Evolutionary conservation across 306 rosid genomes (phyloP), one percentile per base, ranked within the genome.

Genomic region (Cucurbita moschata): DNA sequence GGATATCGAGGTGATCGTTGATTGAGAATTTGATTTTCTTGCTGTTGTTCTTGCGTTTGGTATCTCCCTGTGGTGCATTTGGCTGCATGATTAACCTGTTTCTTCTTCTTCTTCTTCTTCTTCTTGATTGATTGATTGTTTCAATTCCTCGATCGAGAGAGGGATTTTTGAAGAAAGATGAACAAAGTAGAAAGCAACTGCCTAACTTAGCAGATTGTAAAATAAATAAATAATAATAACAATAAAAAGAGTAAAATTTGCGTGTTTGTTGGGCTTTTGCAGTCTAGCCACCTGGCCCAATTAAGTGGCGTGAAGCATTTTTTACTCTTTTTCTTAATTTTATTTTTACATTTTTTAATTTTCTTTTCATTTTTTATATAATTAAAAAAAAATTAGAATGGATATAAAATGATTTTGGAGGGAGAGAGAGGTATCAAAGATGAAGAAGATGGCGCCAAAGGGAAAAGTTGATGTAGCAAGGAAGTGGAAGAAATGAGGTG

Each of bases 1-100:
- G 96, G 69, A 94, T 85, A 80, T 94, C 98, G 38, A 88, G 53
- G 88, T 90, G 86, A 90, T 94, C 96, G 87, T 94, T 93, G 80
- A 93, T 87, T 84, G 67, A 84, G 73, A 88, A 88, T 82, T 77
- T 80, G 44, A 15, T 79, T 23, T 77, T 78, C 75, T 18, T 43
- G 7, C 37, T 76, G 71, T 79, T 38, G 70, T 18, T 68, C 85
- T 15, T 30, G 35, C 35, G 16, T 13, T 13, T 14, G 26, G 50
- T n/a, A 8, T 75, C 72, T 77, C 35, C 73, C 10, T 65, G 81
- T 12, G 75, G 49, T 54, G 68, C 64, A 10, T 49, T 54, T 69
- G 75, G 43, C 60, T 14, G 65, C 71, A 40, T 79, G 42, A n/a
- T 53, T 79, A 78, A 55, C 15, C 62, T 56, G 1, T 5, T 21